phyloP scores from a whole-genome alignment of 2,329 filamentous ascomycete genomes.

The Raffaelea albimanens region DNA sequence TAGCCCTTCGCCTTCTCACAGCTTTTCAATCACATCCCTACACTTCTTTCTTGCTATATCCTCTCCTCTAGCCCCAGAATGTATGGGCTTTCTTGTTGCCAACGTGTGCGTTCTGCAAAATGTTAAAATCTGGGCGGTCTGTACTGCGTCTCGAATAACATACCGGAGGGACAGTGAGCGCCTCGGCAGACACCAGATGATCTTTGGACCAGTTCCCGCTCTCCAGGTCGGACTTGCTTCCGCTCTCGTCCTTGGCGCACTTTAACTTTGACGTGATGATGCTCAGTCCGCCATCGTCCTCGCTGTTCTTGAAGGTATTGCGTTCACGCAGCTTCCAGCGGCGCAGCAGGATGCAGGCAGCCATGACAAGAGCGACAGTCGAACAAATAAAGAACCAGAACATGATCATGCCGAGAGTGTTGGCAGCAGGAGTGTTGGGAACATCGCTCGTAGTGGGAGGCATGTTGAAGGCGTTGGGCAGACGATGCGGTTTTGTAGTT shows the following conservation, averaged over 20 bases:
- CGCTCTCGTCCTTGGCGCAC: background rate
- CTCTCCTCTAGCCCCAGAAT: no score
- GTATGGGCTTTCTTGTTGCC: no score
- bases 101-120: no score
- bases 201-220: background rate
- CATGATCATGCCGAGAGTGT: conserved; percentile 10
- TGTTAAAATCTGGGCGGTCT: background rate
- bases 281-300: background rate
- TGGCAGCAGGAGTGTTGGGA: no score
- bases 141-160: background rate
- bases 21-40: no score
- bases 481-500: no score
- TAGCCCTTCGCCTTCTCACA: no score
- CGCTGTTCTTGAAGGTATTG: background rate
- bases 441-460: no score
- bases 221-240: background rate
- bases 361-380: conserved; percentile 6
- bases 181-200: background rate
- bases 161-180: background rate
- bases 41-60: no score
- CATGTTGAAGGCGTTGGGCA: no score
- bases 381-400: conserved; percentile 13
- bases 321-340: conserved; percentile 7
- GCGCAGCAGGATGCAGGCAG: conserved; percentile 5
- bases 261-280: background rate